These are phyloP conservation scores for Debaryomyces singareniensis DNA, from an alignment of 1,139 yeast species.

Conservation along the genomic window DNA sequence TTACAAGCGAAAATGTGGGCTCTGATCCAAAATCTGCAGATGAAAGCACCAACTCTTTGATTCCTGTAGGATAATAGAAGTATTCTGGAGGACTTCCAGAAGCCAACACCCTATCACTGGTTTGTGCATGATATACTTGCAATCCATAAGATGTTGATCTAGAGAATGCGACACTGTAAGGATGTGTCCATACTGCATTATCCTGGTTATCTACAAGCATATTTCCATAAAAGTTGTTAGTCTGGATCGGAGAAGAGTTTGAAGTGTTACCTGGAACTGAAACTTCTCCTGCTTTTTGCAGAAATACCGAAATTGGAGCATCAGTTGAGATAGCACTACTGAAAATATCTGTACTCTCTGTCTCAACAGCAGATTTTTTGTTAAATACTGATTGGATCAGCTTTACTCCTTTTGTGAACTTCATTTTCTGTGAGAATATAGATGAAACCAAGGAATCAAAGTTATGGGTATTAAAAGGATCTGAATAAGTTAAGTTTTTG, in stretches of 20 bases:
- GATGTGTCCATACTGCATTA: conserved; percentile 64
- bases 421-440: too few relatives aligned
- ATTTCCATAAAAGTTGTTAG: conserved; percentile 78
- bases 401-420: too few relatives aligned
- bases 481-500: too few relatives aligned
- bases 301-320: conserved; percentile 39
- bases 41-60: conserved; percentile 18
- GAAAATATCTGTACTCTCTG: conserved; percentile 6
- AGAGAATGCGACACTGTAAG: conserved; percentile 50
- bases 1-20: conserved; percentile 16
- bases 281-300: conserved; percentile 39
- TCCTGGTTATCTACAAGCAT: conserved; percentile 56
- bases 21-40: conserved; percentile 15
- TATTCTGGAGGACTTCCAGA: conserved; percentile 44
- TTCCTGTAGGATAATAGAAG: conserved; percentile 23
- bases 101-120: conserved; percentile 54
- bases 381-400: too few relatives aligned
- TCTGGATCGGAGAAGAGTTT: conserved; percentile 44
- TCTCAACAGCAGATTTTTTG: too few relatives aligned
- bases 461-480: too few relatives aligned
- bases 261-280: conserved; percentile 36
- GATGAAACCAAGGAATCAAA: too few relatives aligned
- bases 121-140: conserved; percentile 54
- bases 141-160: conserved; percentile 38
- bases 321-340: conserved; percentile 38